Evolutionary conservation across 2,329 filamentous ascomycete genomes (phyloP).

Genomic region (Colletotrichum salicis): DNA sequence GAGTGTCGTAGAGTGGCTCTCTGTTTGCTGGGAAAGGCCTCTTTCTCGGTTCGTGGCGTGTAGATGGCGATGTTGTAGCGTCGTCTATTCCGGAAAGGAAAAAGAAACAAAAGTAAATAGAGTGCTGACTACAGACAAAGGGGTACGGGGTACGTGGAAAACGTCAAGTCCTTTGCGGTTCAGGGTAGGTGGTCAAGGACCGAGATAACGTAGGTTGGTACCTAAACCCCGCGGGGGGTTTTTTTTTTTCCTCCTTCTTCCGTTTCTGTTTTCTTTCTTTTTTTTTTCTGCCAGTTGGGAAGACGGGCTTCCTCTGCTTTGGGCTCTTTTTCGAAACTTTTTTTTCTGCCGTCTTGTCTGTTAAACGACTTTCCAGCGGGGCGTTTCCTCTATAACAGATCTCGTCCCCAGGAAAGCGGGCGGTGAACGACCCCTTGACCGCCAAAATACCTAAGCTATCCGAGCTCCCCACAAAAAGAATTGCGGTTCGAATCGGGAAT

Average conservation of each 20-base stretch:
- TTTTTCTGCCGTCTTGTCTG: background rate
- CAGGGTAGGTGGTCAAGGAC: background rate
- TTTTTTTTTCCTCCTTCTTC: background rate
- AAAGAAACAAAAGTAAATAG: background rate
- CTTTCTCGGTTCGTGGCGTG: too few species aligned
- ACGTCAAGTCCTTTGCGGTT: too few species aligned
- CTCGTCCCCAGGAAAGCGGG: background rate
- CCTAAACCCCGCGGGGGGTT: background rate
- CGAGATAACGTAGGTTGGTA: background rate
- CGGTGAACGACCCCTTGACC: background rate
- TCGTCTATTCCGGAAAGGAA: too few species aligned
- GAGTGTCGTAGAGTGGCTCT: too few species aligned
- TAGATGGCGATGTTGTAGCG: background rate
- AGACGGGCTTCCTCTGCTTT: background rate
- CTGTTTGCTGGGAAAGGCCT: too few species aligned
- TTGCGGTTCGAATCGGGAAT: conserved; percentile 2
- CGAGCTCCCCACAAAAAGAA: background rate
- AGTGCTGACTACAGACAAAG: background rate
- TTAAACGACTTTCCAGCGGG: conserved; percentile 24
- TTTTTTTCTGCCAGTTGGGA: background rate
- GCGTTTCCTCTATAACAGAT: background rate
- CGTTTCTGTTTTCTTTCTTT: background rate
- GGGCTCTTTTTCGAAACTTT: background rate
- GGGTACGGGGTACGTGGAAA: too few species aligned
- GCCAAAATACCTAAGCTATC: background rate